A percentile compares a stretch with the other conserved stretches of the same genome.
These are phyloP conservation scores for Linanthus parryae DNA, from an alignment of 148 eudicot species.

Conservation along the genomic window DNA sequence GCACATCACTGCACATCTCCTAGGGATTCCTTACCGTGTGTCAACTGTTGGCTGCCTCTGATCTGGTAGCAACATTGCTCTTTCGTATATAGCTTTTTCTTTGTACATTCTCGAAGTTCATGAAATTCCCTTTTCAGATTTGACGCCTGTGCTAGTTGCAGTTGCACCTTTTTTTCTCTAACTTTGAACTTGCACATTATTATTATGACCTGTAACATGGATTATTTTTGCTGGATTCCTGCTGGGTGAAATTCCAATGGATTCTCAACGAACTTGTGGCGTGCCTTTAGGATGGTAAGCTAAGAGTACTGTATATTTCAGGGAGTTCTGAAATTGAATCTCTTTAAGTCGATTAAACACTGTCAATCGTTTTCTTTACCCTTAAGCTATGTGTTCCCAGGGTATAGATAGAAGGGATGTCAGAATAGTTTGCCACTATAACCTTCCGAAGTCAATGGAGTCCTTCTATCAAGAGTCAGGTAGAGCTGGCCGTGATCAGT, in stretches of 20 bases:
- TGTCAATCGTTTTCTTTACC: slow-evolving; percentile 3
- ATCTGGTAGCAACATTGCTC: no score
- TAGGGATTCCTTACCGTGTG: no score
- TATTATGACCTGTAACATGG: neutral
- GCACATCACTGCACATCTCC: no score
- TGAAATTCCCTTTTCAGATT: no score
- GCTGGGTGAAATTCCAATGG: slow-evolving; percentile 40
- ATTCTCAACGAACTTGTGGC: slow-evolving; percentile 24
- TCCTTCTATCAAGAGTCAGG: slow-evolving; percentile 96
- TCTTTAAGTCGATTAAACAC: neutral
- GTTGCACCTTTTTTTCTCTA: no score
- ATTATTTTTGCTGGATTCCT: slow-evolving; percentile 15
- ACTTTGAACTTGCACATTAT: no score
- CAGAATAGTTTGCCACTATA: slow-evolving; percentile 84
- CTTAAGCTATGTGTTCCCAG: slow-evolving; percentile 27
- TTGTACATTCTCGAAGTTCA: no score
- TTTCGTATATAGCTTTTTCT: no score
- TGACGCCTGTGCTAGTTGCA: no score
- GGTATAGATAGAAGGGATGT: slow-evolving; percentile 96
- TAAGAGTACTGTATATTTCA: slow-evolving; percentile 7
- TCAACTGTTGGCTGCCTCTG: no score
- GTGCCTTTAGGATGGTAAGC: slow-evolving; percentile 76
- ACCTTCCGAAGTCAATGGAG: slow-evolving; percentile 95
- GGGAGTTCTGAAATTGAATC: neutral
- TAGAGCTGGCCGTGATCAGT: slow-evolving; percentile 96